Evolutionary conservation across 2,329 filamentous ascomycete genomes (phyloP), one percentile per base, ranked within the genome.

Genomic region (Metarhizium humberi): DNA sequence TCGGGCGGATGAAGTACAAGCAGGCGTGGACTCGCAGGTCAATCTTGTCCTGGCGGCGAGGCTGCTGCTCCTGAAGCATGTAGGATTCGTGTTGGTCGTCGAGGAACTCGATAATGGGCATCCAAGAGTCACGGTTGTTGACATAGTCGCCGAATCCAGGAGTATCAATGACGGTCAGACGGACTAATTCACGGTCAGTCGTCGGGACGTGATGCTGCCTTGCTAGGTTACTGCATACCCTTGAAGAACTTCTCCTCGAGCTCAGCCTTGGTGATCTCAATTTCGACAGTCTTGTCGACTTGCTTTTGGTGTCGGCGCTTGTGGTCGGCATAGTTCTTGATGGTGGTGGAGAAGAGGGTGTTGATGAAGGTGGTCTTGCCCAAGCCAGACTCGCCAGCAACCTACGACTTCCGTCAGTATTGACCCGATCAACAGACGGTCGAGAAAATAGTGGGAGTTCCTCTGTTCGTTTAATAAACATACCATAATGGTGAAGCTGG

Each of bases 221-320:
- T 43, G 54, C 14, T 8, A 3, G 69, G n/a, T 52, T 14, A 16
- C 10, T 32, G 11, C 45, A 56, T 79, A 96, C 92, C 92, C 84
- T 99, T 99, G 87, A 99, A 99, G 82, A 99, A 99, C 81, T 99
- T 99, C 87, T 99, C 94, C 78, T 99, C 94, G 61, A 99, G 80
- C 80, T 99, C 94, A 57, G 94, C 94, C 84, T 99, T 99, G 74
- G 94, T 99, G 72, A 99, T 99, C 76, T 99, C 94, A 66, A 99
- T 99, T 80, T 99, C 95, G 62, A 99, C 94, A 11, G 94, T 99
- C 84, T 97, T 97, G 80, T 99, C 94, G 65, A 97, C 85, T 80
- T 99, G 94, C 85, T 99, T 99, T 78, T 94, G 90, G 76, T 99
- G 94, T 71, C 94, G 90, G 76, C 91, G 89, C 83, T 96, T 96